Conservation (phyloP, 768 basidiomycete genomes). For the Chlorophyllum brunneum region DNA sequence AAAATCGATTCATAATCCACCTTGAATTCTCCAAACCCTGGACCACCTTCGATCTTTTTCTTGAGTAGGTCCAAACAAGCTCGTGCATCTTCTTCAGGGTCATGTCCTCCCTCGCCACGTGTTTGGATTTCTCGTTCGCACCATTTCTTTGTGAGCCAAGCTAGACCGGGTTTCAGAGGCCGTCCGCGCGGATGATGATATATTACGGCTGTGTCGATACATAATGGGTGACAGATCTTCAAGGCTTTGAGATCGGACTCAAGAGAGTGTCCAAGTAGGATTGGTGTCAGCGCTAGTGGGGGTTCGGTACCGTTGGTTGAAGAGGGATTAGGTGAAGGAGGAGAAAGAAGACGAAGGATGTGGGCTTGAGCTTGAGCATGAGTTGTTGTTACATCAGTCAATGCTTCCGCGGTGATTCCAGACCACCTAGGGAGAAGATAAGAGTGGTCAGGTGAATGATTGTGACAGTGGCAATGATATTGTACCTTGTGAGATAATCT, state of each 20-base stretch:
- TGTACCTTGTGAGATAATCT: slow-evolving; percentile 90
- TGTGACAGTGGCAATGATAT: background rate
- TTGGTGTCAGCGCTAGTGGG: slow-evolving; percentile 50
- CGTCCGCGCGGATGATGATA: slow-evolving; percentile 94
- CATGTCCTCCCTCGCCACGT: slow-evolving; percentile 81
- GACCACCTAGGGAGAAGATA: slow-evolving; percentile 62
- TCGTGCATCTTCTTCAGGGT: slow-evolving; percentile 91
- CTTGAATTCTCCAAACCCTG: slow-evolving; percentile 83
- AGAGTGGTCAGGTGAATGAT: background rate
- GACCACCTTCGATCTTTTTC: slow-evolving; percentile 75
- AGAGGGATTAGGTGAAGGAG: slow-evolving; percentile 42
- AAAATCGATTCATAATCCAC: slow-evolving; percentile 86
- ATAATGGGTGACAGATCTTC: slow-evolving; percentile 78
- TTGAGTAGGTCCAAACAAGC: slow-evolving; percentile 83
- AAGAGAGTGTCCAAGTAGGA: slow-evolving; percentile 92
- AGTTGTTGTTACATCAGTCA: slow-evolving; percentile 71
- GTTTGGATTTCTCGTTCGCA: slow-evolving; percentile 86
- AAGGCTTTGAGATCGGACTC: slow-evolving; percentile 92
- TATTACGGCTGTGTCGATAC: slow-evolving; percentile 87
- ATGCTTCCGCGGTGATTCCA: slow-evolving; percentile 79
- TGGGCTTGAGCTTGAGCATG: slow-evolving; percentile 74
- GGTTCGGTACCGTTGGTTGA: slow-evolving; percentile 20
- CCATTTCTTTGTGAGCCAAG: slow-evolving; percentile 97
- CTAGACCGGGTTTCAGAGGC: slow-evolving; percentile 90
- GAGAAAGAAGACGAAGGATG: slow-evolving; percentile 59